These are phyloP conservation scores for Hortiboletus campestris DNA, from an alignment of 768 basidiomycete species.

Conservation along the genomic window DNA sequence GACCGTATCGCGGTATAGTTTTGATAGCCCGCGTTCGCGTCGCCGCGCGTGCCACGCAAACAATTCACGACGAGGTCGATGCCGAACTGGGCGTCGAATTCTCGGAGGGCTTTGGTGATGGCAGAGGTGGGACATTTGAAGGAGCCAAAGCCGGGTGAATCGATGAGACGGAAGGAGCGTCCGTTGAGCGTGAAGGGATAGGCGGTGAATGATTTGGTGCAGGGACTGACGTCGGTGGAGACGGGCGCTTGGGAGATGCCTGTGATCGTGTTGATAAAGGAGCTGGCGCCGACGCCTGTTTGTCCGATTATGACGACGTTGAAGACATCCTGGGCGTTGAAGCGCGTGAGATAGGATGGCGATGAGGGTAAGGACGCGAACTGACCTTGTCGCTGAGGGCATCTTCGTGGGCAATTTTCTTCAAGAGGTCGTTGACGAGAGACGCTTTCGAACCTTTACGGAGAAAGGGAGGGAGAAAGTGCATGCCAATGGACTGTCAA, in stretches of 20 bases:
- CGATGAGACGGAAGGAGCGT: slow-evolving; percentile 29
- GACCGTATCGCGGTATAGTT: slow-evolving; percentile 28
- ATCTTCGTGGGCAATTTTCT: slow-evolving; percentile 21
- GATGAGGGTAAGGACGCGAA: neutral
- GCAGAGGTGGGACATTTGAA: slow-evolving; percentile 25
- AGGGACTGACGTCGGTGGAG: slow-evolving; percentile 31
- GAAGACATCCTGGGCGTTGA: slow-evolving; percentile 23
- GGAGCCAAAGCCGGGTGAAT: slow-evolving; percentile 29
- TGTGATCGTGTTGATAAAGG: slow-evolving; percentile 39
- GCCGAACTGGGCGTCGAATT: slow-evolving; percentile 27
- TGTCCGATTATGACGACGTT: slow-evolving; percentile 32
- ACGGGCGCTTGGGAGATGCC: slow-evolving; percentile 15
- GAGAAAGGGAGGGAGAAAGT: slow-evolving; percentile 26
- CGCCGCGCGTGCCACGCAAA: slow-evolving; percentile 27
- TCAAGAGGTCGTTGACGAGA: slow-evolving; percentile 24
- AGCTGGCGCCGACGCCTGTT: slow-evolving; percentile 38
- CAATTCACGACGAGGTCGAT: slow-evolving; percentile 30
- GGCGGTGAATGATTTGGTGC: slow-evolving; percentile 23
- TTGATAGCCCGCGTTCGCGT: slow-evolving; percentile 29
- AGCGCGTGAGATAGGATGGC: neutral
- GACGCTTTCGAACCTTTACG: slow-evolving; percentile 27
- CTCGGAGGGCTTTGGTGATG: slow-evolving; percentile 27
- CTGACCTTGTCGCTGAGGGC: slow-evolving; percentile 24
- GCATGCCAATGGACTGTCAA: slow-evolving; percentile 17
- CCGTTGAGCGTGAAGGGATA: slow-evolving; percentile 28